Evolutionary conservation across 495 filamentous ascomycete genomes (phyloP).

Genomic region (Chlorociboria aeruginascens): DNA sequence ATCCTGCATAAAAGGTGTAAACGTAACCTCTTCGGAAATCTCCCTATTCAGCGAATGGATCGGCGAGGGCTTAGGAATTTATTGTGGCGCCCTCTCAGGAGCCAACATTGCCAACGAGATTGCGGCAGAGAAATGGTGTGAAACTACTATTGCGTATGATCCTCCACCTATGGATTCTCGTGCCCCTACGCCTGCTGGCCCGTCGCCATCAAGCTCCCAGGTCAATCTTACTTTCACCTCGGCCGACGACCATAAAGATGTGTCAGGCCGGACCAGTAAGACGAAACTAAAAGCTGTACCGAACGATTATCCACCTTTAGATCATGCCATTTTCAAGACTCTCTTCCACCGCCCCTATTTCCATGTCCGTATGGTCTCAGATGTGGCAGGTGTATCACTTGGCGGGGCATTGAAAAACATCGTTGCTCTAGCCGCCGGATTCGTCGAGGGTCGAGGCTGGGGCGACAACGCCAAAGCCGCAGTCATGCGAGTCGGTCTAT

Average conservation of each 20-base stretch:
- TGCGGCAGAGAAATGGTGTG: slow-evolving; percentile 87
- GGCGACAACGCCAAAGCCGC: slow-evolving; percentile 96
- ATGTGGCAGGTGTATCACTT: slow-evolving; percentile 92
- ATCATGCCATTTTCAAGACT: slow-evolving; percentile 63
- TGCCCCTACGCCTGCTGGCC: slow-evolving; percentile 49
- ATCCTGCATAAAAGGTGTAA: slow-evolving; percentile 96
- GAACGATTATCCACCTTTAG: slow-evolving; percentile 65
- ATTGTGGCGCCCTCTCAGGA: slow-evolving; percentile 90
- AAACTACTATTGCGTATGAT: slow-evolving; percentile 94
- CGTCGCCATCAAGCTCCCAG: slow-evolving; percentile 40
- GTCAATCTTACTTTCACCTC: slow-evolving; percentile 45
- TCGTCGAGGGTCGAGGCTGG: slow-evolving; percentile 92
- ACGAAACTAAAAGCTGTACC: slow-evolving; percentile 64
- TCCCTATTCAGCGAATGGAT: slow-evolving; percentile 92
- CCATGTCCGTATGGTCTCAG: slow-evolving; percentile 81
- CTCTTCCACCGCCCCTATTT: slow-evolving; percentile 98
- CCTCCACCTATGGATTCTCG: slow-evolving; percentile 75
- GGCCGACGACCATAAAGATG: slow-evolving; percentile 47
- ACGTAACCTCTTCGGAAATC: slow-evolving; percentile 72
- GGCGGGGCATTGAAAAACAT: slow-evolving; percentile 96
- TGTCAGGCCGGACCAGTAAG: slow-evolving; percentile 46
- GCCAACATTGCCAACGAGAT: slow-evolving; percentile 97
- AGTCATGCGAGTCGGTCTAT: slow-evolving; percentile 86
- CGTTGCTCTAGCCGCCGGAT: slow-evolving; percentile 87
- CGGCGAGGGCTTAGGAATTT: slow-evolving; percentile 78